phyloP scores from a whole-genome alignment of 495 filamentous ascomycete genomes.

The Annulohypoxylon bovei region DNA sequence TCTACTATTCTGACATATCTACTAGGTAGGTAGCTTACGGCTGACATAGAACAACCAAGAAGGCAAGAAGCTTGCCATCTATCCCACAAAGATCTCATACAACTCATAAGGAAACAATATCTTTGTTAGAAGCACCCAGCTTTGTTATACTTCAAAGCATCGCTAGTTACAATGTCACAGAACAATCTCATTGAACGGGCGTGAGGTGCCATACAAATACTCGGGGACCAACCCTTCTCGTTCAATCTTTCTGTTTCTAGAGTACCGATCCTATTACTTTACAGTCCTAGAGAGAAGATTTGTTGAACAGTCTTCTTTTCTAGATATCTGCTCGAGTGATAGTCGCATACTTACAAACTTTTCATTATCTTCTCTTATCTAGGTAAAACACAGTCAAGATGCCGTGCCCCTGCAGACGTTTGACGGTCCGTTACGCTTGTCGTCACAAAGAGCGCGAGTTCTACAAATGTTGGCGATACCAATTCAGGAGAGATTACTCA shows the following conservation, averaged over 20 bases:
- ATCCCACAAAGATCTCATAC: constrained; percentile 1
- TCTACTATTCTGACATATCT: neutral
- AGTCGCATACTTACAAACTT: constrained; percentile 1
- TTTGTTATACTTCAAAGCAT: neutral
- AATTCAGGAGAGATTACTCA: neutral
- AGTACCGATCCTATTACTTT: neutral
- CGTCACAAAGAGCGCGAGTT: constrained; percentile 35
- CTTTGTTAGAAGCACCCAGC: neutral
- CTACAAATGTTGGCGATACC: constrained; percentile 29
- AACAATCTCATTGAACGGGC: neutral
- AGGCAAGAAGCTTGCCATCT: too few relatives aligned
- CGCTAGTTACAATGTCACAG: neutral
- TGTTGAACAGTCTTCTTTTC: constrained; percentile 8
- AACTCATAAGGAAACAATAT: constrained; percentile 8
- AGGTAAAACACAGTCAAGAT: constrained; percentile 16
- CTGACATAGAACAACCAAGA: neutral
- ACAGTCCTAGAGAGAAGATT: neutral
- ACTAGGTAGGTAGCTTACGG: neutral
- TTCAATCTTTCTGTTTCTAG: neutral
- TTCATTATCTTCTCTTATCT: neutral
- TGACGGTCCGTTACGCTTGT: constrained; percentile 35
- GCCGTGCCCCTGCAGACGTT: constrained; percentile 31
- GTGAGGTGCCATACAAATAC: constrained; percentile 12
- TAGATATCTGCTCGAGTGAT: neutral
- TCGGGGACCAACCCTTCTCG: neutral